These are phyloP conservation scores for Eutrema japonicum DNA, from an alignment of 345 rosid species.

Conservation along the genomic window DNA sequence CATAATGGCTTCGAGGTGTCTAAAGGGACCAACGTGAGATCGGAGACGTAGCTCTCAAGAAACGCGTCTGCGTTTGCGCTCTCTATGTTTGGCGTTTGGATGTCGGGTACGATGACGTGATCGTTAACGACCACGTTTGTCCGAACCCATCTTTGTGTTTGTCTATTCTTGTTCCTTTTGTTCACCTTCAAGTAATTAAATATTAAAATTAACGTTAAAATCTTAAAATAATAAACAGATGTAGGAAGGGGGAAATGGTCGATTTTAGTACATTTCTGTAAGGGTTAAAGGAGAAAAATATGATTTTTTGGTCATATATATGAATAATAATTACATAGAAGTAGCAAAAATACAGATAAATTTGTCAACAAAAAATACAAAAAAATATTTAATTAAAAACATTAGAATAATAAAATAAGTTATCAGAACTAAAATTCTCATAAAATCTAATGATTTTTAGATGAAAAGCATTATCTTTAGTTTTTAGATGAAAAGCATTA, in stretches of 20 bases:
- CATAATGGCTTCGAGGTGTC: conserved; percentile 76
- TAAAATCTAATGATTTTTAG: no score
- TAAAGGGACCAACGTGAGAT: conserved; percentile 57
- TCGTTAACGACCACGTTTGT: conserved; percentile 57
- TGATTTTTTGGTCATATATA: not conserved
- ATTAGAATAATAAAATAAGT: no score
- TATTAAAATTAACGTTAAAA: not conserved
- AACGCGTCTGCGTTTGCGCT: conserved; percentile 56
- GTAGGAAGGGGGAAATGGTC: conserved; percentile 3
- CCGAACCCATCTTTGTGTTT: conserved; percentile 63
- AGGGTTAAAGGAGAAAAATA: not conserved
- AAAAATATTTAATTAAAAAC: no score
- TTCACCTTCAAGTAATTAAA: conserved; percentile 44
- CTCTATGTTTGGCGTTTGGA: conserved; percentile 48
- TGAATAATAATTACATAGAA: not conserved
- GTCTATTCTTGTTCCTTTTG: conserved; percentile 37
- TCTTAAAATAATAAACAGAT: conserved; percentile 2
- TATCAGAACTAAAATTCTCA: no score
- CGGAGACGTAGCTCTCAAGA: conserved; percentile 68
- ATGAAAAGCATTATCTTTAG: no score
- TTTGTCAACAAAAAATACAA: no score
- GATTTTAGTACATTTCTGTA: not conserved
- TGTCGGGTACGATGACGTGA: conserved; percentile 57
- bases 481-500: no score
- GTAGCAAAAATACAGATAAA: no score